Percentiles rank a stretch among this genome's conserved stretches.
Conservation (phyloP, 2,329 filamentous ascomycete species). For the Xylariales sp. region DNA sequence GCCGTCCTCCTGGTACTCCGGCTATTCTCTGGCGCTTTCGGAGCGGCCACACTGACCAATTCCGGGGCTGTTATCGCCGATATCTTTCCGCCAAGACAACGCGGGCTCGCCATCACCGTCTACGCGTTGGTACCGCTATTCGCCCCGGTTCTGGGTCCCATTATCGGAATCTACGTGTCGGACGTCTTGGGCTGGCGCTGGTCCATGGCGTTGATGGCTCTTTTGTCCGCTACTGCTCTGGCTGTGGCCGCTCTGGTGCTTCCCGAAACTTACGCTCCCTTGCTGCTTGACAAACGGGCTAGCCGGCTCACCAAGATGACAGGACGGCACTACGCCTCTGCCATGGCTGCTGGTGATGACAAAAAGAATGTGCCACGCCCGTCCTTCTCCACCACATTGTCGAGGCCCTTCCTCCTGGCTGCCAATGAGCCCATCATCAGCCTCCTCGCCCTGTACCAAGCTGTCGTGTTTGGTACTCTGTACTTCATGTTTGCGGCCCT, state of each 20-base stretch:
- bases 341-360: conserved; percentile 30
- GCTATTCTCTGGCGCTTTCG: not conserved
- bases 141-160: not conserved
- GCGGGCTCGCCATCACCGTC: not conserved
- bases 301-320: not conserved
- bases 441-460: not conserved
- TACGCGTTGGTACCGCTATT: not conserved
- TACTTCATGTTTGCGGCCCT: not conserved
- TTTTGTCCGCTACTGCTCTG: conserved; percentile 37
- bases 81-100: not conserved
- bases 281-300: not conserved
- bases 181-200: not conserved
- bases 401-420: not conserved
- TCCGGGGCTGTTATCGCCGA: not conserved
- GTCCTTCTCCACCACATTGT: conserved; percentile 13
- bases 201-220: not conserved
- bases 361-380: conserved; percentile 29
- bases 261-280: not conserved
- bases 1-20: not conserved
- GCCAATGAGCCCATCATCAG: not conserved
- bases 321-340: not conserved
- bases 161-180: not conserved
- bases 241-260: not conserved
- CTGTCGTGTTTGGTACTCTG: not conserved
- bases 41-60: not conserved